A percentile compares a stretch with the other conserved stretches of the same genome.
Evolutionary conservation across 495 filamentous ascomycete species (phyloP).

Genomic region (Rhypophila decipiens): DNA sequence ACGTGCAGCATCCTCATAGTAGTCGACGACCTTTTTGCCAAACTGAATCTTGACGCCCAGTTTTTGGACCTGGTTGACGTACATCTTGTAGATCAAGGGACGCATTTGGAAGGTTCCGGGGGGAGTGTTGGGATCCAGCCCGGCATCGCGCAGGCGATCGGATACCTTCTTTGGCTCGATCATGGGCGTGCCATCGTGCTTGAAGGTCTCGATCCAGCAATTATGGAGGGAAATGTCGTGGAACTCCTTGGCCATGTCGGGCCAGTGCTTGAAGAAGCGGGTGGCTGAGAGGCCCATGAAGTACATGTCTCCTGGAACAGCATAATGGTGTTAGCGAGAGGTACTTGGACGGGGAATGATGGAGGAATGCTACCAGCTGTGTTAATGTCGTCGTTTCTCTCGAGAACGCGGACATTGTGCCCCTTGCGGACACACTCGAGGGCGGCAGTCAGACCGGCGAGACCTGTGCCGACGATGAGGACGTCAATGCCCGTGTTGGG

Average conservation of each 20-base stretch:
- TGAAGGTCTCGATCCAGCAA: conserved; percentile 46
- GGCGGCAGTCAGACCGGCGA: conserved; percentile 57
- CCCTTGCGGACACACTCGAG: conserved; percentile 61
- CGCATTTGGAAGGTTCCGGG: conserved; percentile 41
- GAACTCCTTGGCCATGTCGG: conserved; percentile 44
- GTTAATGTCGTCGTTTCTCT: conserved; percentile 39
- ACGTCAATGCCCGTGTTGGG: conserved; percentile 47
- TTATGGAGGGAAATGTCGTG: conserved; percentile 39
- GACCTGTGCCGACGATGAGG: conserved; percentile 56
- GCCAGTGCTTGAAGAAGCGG: conserved; percentile 51
- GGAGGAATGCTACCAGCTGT: conserved; percentile 26
- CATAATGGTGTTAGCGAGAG: not conserved
- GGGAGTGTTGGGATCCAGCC: conserved; percentile 29
- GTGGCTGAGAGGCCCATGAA: conserved; percentile 46
- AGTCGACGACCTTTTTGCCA: conserved; percentile 43
- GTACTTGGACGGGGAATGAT: not conserved
- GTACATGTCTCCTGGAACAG: conserved; percentile 46
- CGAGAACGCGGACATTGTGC: conserved; percentile 53
- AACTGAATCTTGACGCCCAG: conserved; percentile 48
- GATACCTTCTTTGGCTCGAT: conserved; percentile 32
- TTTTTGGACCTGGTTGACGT: conserved; percentile 43
- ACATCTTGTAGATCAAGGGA: conserved; percentile 51
- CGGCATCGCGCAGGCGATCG: conserved; percentile 29
- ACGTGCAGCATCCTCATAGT: conserved; percentile 39
- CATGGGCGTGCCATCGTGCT: conserved; percentile 46